Conservation (phyloP, 768 basidiomycete species). For the Termitomyces sp. region DNA sequence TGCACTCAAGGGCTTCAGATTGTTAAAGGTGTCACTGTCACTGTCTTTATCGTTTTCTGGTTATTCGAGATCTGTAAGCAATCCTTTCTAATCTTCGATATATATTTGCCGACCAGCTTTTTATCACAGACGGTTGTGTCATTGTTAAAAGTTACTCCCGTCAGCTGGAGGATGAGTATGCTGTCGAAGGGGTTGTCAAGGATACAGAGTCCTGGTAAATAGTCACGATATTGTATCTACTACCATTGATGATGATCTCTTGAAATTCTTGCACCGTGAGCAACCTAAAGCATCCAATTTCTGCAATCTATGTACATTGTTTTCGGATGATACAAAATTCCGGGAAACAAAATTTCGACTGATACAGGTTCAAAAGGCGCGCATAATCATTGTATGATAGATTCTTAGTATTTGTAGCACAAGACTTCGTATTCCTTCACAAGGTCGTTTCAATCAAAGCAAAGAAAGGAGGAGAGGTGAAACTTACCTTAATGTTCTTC, state of each 20-base stretch:
- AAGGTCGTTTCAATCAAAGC: neutral
- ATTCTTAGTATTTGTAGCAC: constrained; percentile 25
- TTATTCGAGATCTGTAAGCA: constrained; percentile 46
- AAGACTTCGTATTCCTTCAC: constrained; percentile 34
- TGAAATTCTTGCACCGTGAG: neutral
- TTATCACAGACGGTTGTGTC: constrained; percentile 39
- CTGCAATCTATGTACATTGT: too few species aligned
- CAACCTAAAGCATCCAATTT: neutral
- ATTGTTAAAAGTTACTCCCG: constrained; percentile 42
- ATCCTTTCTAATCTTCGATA: neutral
- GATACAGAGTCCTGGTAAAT: constrained; percentile 42
- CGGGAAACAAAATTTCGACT: neutral
- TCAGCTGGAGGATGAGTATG: constrained; percentile 44
- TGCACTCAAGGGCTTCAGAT: constrained; percentile 38
- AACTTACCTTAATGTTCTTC: constrained; percentile 43
- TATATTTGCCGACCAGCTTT: neutral
- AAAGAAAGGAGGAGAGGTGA: neutral
- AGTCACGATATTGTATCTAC: constrained; percentile 3
- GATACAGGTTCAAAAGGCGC: neutral
- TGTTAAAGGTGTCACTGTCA: constrained; percentile 39
- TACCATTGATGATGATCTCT: neutral
- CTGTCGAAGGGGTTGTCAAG: constrained; percentile 32
- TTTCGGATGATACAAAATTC: neutral
- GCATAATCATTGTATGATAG: neutral
- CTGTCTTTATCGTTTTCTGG: constrained; percentile 41